A percentile compares a stretch with the other conserved stretches of the same genome.
These are phyloP conservation scores for Alternaria sp. DNA, from an alignment of 2,329 filamentous ascomycete species.

Conservation along the genomic window DNA sequence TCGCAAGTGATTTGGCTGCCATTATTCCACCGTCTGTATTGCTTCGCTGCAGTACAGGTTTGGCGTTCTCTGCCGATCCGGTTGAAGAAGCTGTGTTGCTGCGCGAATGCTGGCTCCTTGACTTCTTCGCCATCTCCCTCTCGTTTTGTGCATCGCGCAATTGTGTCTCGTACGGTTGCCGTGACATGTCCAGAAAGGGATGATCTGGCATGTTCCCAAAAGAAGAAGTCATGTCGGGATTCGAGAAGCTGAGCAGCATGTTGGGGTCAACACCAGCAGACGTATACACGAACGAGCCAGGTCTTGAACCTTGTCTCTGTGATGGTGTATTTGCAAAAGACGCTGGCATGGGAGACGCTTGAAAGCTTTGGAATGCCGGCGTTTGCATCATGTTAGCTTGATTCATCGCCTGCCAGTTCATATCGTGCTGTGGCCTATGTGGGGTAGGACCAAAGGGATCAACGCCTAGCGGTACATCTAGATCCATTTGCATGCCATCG, in stretches of 20 bases:
- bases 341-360: slow-evolving; percentile 36
- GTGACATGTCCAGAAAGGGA: slow-evolving; percentile 23
- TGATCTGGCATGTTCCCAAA: slow-evolving; percentile 40
- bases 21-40: slow-evolving; percentile 57
- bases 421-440: slow-evolving; percentile 41
- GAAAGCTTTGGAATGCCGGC: slow-evolving; percentile 45
- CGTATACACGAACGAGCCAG: slow-evolving; percentile 47
- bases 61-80: slow-evolving; percentile 42
- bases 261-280: slow-evolving; percentile 59
- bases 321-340: slow-evolving; percentile 36
- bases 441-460: slow-evolving; percentile 50
- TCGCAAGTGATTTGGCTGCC: slow-evolving; percentile 37
- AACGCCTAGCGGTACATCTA: slow-evolving; percentile 42
- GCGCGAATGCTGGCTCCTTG: slow-evolving; percentile 50
- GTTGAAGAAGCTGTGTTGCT: slow-evolving; percentile 53
- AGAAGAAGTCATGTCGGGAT: slow-evolving; percentile 36
- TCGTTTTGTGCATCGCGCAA: slow-evolving; percentile 47
- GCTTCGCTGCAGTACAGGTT: slow-evolving; percentile 54
- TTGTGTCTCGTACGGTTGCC: slow-evolving; percentile 54
- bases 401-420: slow-evolving; percentile 47
- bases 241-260: slow-evolving; percentile 56
- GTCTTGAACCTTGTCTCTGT: slow-evolving; percentile 31
- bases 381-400: slow-evolving; percentile 44
- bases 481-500: slow-evolving; percentile 45
- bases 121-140: slow-evolving; percentile 42